These are phyloP conservation scores for Boletus sensibilis DNA, from an alignment of 768 basidiomycete species.

Conservation along the genomic window DNA sequence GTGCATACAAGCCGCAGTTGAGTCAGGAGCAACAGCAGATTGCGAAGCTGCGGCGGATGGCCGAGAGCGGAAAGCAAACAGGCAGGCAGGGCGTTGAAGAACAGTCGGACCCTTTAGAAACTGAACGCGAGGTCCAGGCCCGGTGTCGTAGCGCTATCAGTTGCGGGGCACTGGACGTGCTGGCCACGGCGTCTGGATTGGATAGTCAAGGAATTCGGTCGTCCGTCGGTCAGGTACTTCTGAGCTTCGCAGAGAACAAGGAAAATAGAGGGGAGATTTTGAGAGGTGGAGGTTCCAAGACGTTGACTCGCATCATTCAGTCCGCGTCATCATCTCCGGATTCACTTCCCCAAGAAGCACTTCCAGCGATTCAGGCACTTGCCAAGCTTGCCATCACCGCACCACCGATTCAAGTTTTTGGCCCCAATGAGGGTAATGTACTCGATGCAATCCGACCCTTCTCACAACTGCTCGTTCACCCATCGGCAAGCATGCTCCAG, in stretches of 20 bases:
- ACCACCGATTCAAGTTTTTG: slow-evolving; percentile 88
- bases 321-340: slow-evolving; percentile 38
- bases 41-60: slow-evolving; percentile 75
- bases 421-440: slow-evolving; percentile 72
- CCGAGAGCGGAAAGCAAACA: slow-evolving; percentile 43
- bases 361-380: slow-evolving; percentile 80
- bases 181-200: slow-evolving; percentile 54
- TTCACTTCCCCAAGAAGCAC: slow-evolving; percentile 20
- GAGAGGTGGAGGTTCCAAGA: slow-evolving; percentile 75
- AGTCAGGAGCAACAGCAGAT: slow-evolving; percentile 83
- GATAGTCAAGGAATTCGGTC: slow-evolving; percentile 67
- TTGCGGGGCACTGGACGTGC: slow-evolving; percentile 62
- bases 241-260: slow-evolving; percentile 75
- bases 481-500: slow-evolving; percentile 71
- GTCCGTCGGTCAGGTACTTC: slow-evolving; percentile 56
- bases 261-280: slow-evolving; percentile 74
- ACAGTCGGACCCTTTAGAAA: slow-evolving; percentile 48
- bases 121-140: slow-evolving; percentile 60
- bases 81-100: slow-evolving; percentile 31
- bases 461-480: slow-evolving; percentile 66
- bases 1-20: slow-evolving; percentile 64
- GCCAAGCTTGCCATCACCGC: slow-evolving; percentile 93
- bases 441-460: slow-evolving; percentile 86
- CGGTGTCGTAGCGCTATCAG: slow-evolving; percentile 58
- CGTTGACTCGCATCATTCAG: slow-evolving; percentile 56